These are phyloP conservation scores for Nemania abortiva DNA, from an alignment of 2,329 filamentous ascomycete genomes.

Conservation along the genomic window DNA sequence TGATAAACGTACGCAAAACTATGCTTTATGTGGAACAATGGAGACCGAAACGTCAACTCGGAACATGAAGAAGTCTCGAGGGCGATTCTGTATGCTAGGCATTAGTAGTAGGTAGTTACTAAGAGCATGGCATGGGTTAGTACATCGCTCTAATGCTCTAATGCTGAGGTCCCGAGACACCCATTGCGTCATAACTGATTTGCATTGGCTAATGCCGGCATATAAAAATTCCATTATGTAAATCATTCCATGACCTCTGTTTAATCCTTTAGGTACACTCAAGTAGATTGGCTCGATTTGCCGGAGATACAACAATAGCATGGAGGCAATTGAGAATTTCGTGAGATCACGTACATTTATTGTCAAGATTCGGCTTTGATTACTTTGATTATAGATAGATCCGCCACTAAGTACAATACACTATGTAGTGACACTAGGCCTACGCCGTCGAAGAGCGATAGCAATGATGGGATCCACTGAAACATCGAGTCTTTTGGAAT, in stretches of 20 bases:
- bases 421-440: no score
- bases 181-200: conserved; percentile 33
- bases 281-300: no score
- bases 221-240: not conserved
- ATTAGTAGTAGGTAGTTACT: not conserved
- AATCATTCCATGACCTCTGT: not conserved
- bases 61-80: not conserved
- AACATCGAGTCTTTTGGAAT: conserved; percentile 33
- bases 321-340: not conserved
- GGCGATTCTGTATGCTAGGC: not conserved
- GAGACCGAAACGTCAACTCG: not conserved
- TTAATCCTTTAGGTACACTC: not conserved
- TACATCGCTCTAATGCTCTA: not conserved
- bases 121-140: not conserved
- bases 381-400: no score
- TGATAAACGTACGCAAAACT: not conserved
- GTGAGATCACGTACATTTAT: no score
- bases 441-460: not conserved
- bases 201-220: conserved; percentile 24
- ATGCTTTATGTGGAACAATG: not conserved
- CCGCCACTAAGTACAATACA: no score
- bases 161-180: conserved; percentile 3
- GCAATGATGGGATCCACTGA: conserved; percentile 15
- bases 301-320: no score
- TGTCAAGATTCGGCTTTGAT: no score